Percentiles rank a stretch among this genome's conserved stretches.
Conservation (phyloP, 495 filamentous ascomycete genomes). For the Podospora pseudoanserina region DNA sequence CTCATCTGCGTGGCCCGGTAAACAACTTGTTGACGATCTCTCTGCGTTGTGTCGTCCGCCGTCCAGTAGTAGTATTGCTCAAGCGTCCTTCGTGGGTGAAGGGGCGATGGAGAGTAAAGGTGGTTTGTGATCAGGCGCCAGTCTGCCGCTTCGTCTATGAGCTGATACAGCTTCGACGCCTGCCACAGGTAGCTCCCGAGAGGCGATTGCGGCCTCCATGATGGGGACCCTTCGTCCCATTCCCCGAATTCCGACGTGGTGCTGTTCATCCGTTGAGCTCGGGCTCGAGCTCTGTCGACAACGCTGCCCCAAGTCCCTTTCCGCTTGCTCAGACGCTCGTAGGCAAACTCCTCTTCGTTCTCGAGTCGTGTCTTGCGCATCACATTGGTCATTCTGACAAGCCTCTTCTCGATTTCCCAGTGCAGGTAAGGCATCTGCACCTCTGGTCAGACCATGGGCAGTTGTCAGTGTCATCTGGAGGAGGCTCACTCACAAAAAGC, state of each 20-base stretch:
- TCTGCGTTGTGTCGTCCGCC: slow-evolving; percentile 19
- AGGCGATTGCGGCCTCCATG: slow-evolving; percentile 25
- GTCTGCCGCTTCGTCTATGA: slow-evolving; percentile 31
- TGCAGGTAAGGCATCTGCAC: slow-evolving; percentile 28
- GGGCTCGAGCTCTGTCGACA: slow-evolving; percentile 22
- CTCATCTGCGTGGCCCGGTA: slow-evolving; percentile 22
- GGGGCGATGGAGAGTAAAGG: slow-evolving; percentile 21
- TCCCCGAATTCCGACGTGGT: slow-evolving; percentile 11
- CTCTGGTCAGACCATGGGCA: background rate
- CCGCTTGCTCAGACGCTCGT: slow-evolving; percentile 25
- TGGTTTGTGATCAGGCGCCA: slow-evolving; percentile 27
- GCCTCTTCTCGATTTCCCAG: slow-evolving; percentile 29
- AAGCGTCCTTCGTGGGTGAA: slow-evolving; percentile 20
- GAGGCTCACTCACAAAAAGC: slow-evolving; percentile 18
- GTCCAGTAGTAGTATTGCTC: slow-evolving; percentile 28
- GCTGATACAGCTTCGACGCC: slow-evolving; percentile 26
- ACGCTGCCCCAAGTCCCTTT: slow-evolving; percentile 27
- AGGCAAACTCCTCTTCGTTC: slow-evolving; percentile 19
- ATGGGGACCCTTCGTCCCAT: slow-evolving; percentile 16
- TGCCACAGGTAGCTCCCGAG: slow-evolving; percentile 27
- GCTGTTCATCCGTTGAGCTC: slow-evolving; percentile 21
- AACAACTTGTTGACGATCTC: slow-evolving; percentile 25
- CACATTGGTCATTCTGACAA: slow-evolving; percentile 28
- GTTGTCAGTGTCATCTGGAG: background rate
- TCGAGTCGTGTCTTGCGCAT: slow-evolving; percentile 21